These are phyloP conservation scores for Gentiana macrophylla DNA, from an alignment of 257 asterid genomes.

Conservation along the genomic window DNA sequence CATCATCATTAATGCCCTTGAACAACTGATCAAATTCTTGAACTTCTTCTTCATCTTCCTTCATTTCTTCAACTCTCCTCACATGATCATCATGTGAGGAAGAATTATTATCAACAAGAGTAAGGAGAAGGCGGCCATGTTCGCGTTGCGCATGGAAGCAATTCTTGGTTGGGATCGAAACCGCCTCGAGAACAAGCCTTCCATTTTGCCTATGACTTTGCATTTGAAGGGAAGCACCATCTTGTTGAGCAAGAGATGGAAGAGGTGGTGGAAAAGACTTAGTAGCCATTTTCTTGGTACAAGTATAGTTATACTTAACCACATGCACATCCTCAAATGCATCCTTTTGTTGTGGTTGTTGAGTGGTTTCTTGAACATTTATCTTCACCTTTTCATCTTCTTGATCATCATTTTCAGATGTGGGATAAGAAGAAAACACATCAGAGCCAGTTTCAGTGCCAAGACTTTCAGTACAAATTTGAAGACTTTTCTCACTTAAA, in stretches of 20 bases:
- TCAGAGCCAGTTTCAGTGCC: constrained; percentile 90
- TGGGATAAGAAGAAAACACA: constrained; percentile 28
- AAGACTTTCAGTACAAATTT: constrained; percentile 82
- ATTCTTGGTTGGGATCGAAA: constrained; percentile 36
- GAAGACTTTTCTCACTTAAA: constrained; percentile 56
- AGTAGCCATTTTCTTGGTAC: constrained; percentile 22
- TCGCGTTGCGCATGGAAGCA: constrained; percentile 46
- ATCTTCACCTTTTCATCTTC: constrained; percentile 15
- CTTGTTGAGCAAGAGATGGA: constrained; percentile 40
- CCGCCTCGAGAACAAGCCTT: constrained; percentile 61
- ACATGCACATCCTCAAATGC: constrained; percentile 23
- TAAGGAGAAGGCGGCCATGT: constrained; percentile 63
- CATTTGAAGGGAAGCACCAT: constrained; percentile 44
- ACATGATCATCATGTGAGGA: constrained; percentile 5
- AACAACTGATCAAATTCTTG: constrained; percentile 18
- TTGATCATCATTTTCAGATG: constrained; percentile 21
- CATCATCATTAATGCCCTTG: constrained; percentile 1
- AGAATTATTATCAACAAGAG: constrained; percentile 22
- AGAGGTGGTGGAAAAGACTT: constrained; percentile 75
- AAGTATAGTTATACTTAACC: constrained; percentile 22
- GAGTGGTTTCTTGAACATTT: background rate
- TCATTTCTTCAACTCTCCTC: constrained; percentile 5
- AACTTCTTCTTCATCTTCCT: constrained; percentile 1
- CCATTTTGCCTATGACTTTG: constrained; percentile 52
- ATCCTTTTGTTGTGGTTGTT: background rate